phyloP scores from a whole-genome alignment of 2,329 filamentous ascomycete genomes.

The Onygenales sp. region DNA sequence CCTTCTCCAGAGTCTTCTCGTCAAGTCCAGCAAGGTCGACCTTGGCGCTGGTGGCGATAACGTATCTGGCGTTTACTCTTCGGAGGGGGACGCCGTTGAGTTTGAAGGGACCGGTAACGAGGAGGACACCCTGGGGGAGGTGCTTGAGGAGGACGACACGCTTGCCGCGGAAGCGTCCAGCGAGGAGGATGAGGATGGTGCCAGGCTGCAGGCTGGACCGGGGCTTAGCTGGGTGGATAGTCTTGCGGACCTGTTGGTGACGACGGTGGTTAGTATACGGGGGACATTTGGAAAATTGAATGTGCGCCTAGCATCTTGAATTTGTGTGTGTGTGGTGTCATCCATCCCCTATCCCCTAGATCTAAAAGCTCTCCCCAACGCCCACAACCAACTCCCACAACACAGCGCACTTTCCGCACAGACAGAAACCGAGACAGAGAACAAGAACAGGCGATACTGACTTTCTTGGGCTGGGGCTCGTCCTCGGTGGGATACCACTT shows the following conservation, averaged over 20 bases:
- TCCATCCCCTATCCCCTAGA: background rate
- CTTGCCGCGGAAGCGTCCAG: constrained; percentile 99
- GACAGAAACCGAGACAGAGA: background rate
- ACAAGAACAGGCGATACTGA: constrained; percentile 46
- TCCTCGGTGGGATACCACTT: constrained; percentile 99
- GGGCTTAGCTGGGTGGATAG: constrained; percentile 75
- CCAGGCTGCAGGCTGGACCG: constrained; percentile 87
- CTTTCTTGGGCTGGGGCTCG: constrained; percentile 82
- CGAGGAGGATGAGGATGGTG: constrained; percentile 96
- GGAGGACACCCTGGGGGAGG: constrained; percentile 93
- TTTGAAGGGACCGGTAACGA: constrained; percentile 99
- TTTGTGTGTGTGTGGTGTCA: background rate
- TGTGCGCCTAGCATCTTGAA: constrained; percentile 1
- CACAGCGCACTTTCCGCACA: background rate
- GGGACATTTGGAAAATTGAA: background rate
- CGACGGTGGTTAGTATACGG: constrained; percentile 17
- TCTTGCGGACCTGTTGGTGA: constrained; percentile 74
- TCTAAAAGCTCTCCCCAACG: background rate
- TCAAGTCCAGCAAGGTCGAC: constrained; percentile 69
- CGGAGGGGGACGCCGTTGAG: constrained; percentile 98
- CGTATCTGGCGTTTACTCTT: constrained; percentile 49
- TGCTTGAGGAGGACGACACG: constrained; percentile 97
- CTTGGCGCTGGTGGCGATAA: constrained; percentile 41
- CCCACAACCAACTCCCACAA: background rate
- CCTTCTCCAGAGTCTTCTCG: constrained; percentile 63